phyloP scores from a whole-genome alignment of 768 basidiomycete species.

The Mycena rebaudengoi region DNA sequence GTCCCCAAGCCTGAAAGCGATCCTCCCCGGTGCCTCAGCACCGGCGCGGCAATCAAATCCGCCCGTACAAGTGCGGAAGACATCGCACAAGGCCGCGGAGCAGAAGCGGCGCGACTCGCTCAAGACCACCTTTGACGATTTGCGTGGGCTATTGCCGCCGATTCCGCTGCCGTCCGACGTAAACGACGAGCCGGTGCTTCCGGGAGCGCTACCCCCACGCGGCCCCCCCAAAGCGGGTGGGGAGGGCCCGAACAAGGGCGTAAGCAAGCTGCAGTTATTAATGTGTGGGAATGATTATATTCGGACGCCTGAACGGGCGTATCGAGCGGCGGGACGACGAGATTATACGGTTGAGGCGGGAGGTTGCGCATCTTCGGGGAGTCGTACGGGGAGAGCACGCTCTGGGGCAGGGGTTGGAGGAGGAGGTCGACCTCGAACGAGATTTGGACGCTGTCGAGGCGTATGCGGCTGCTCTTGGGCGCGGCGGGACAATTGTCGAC shows the following conservation, averaged over 20 bases:
- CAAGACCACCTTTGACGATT: slow-evolving; percentile 91
- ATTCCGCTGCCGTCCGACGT: slow-evolving; percentile 85
- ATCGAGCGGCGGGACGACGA: slow-evolving; percentile 85
- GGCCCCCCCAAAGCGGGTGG: slow-evolving; percentile 85
- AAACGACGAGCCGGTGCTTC: slow-evolving; percentile 78
- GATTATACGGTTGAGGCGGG: slow-evolving; percentile 70
- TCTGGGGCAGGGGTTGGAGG: slow-evolving; percentile 41
- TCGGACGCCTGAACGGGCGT: slow-evolving; percentile 73
- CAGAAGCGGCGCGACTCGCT: slow-evolving; percentile 97
- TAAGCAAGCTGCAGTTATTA: slow-evolving; percentile 92
- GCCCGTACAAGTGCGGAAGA: slow-evolving; percentile 65
- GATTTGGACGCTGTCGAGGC: slow-evolving; percentile 68
- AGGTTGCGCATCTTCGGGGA: slow-evolving; percentile 67
- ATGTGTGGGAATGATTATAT: slow-evolving; percentile 93
- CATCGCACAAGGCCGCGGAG: slow-evolving; percentile 95
- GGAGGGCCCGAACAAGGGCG: slow-evolving; percentile 94
- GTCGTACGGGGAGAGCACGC: slow-evolving; percentile 42
- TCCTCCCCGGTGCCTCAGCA: slow-evolving; percentile 63
- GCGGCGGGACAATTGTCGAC: background rate
- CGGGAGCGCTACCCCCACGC: slow-evolving; percentile 89
- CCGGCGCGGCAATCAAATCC: slow-evolving; percentile 34
- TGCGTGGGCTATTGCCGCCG: slow-evolving; percentile 85
- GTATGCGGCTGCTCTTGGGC: slow-evolving; percentile 27
- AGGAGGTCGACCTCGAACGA: slow-evolving; percentile 60
- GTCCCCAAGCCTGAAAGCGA: slow-evolving; percentile 70